These are phyloP conservation scores for Pyricularia grisea DNA, from an alignment of 2,329 filamentous ascomycete genomes.

Conservation along the genomic window DNA sequence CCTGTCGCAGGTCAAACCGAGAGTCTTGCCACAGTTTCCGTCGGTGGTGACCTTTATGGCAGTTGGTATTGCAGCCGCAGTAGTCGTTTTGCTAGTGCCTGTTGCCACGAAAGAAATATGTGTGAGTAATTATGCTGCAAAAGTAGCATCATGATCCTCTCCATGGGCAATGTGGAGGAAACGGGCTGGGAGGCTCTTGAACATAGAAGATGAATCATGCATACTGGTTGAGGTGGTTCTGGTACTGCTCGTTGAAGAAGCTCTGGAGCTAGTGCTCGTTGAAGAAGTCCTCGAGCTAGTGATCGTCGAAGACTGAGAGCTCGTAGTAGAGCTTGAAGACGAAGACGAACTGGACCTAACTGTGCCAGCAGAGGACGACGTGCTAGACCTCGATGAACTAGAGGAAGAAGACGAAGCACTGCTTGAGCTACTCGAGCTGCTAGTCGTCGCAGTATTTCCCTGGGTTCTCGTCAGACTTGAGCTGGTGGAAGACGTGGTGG, in stretches of 20 bases:
- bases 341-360: background rate
- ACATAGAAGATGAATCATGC: background rate
- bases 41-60: background rate
- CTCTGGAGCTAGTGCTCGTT: background rate
- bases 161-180: background rate
- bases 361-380: background rate
- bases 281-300: background rate
- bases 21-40: slow-evolving; percentile 4
- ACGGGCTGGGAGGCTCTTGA: background rate
- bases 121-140: too few relatives aligned
- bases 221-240: background rate
- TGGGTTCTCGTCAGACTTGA: background rate
- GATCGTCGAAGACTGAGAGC: background rate
- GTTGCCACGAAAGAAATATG: too few relatives aligned
- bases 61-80: background rate
- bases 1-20: background rate
- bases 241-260: background rate
- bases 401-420: background rate
- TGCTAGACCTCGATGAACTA: background rate
- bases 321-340: background rate
- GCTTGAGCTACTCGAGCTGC: too few relatives aligned
- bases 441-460: background rate
- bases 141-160: too few relatives aligned
- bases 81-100: background rate
- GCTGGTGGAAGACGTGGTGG: background rate